phyloP scores from a whole-genome alignment of 345 rosid genomes.

The Boechera retrofracta region DNA sequence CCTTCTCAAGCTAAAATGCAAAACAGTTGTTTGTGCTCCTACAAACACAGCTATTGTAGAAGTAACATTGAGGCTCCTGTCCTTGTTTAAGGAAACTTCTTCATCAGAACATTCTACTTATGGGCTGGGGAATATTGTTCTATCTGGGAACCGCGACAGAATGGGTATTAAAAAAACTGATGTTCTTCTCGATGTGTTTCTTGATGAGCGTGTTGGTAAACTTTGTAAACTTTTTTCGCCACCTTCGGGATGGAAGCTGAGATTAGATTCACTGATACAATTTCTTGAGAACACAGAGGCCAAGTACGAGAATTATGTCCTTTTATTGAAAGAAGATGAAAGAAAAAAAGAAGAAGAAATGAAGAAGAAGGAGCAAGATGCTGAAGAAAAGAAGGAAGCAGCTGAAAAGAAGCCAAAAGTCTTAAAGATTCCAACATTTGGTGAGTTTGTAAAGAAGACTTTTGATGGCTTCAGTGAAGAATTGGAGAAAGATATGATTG shows the following conservation, averaged over 20 bases:
- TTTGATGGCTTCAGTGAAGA: not conserved
- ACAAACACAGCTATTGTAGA: slow-evolving; percentile 52
- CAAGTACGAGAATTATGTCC: slow-evolving; percentile 8
- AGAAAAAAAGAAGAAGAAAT: not conserved
- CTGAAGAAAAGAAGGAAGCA: not conserved
- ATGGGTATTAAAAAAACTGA: slow-evolving; percentile 37
- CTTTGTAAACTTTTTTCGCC: slow-evolving; percentile 31
- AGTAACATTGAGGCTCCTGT: slow-evolving; percentile 42
- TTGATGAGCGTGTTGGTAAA: slow-evolving; percentile 47
- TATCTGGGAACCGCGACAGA: slow-evolving; percentile 47
- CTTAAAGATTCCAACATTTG: slow-evolving; percentile 6
- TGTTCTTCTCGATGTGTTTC: slow-evolving; percentile 44
- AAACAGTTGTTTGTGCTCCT: slow-evolving; percentile 56
- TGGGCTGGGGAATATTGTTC: slow-evolving; percentile 44
- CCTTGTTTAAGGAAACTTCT: not conserved
- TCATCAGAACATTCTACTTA: slow-evolving; percentile 34
- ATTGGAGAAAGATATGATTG: slow-evolving; percentile 36
- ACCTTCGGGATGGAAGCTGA: slow-evolving; percentile 42
- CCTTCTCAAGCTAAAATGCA: slow-evolving; percentile 47
- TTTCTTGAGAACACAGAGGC: slow-evolving; percentile 39
- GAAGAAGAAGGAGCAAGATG: not conserved
- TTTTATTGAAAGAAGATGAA: not conserved
- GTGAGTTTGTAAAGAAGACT: slow-evolving; percentile 24
- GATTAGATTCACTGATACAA: slow-evolving; percentile 29
- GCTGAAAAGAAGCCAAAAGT: not conserved